phyloP scores from a whole-genome alignment of 345 rosid genomes.

The Iberis pinnata region DNA sequence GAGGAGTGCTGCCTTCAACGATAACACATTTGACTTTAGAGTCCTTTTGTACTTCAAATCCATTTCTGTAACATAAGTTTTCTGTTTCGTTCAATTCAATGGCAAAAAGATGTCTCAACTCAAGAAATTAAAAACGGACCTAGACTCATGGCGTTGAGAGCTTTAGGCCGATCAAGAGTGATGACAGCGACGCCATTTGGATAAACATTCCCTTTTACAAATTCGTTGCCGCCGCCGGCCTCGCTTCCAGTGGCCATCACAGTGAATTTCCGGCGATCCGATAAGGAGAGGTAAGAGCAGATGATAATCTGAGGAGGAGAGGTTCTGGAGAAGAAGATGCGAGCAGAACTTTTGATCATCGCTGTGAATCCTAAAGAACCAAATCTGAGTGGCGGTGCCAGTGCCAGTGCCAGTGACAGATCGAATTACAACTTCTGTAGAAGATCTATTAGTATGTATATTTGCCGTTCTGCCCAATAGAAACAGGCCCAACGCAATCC shows the following conservation, averaged over 20 bases:
- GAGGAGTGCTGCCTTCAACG: conserved; percentile 62
- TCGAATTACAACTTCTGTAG: no score
- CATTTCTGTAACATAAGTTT: conserved; percentile 49
- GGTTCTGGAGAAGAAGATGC: conserved; percentile 10
- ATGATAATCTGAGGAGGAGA: not conserved
- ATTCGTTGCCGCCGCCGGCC: conserved; percentile 35
- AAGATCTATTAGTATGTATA: no score
- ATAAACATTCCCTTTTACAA: conserved; percentile 60
- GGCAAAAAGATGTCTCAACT: no score
- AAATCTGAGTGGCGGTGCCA: no score
- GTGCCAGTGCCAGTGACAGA: no score
- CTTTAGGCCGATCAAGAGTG: conserved; percentile 88
- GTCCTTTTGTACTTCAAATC: conserved; percentile 66
- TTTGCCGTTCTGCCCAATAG: no score
- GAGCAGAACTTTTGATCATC: conserved; percentile 25
- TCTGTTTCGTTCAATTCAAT: not conserved
- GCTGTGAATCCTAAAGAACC: conserved; percentile 9
- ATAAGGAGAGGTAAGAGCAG: conserved; percentile 7
- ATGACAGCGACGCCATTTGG: conserved; percentile 89
- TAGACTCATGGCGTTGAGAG: conserved; percentile 95
- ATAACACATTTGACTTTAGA: conserved; percentile 71
- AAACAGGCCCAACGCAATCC: no score
- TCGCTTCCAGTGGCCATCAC: conserved; percentile 40
- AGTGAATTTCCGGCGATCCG: conserved; percentile 25
- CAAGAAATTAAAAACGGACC: conserved; percentile 39